Base-by-base conservation (phyloP, 2,329 filamentous ascomycete genomes). In the Periconia sp. region DNA sequence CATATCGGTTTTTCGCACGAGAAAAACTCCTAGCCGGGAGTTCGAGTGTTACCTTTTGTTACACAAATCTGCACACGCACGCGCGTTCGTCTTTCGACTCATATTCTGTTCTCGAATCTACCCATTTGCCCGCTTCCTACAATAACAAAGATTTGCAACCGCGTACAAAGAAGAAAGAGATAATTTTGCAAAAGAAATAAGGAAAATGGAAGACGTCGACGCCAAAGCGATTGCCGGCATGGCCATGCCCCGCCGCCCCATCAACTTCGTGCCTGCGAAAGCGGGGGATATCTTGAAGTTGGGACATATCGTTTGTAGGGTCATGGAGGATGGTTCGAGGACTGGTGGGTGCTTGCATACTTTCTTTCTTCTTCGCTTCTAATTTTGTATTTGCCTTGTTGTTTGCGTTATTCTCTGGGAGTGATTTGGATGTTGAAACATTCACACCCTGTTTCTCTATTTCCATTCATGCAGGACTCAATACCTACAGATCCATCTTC, bases 301-400 rank as follows among this genome's bases (percentile, higher is more conserved):
- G 7, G 81, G 80, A 1, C 76, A 77, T 23, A 73, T 80, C 35
- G 81, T 74, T 14, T 81, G 80, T 60, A 71, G 79, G 6, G 73
- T 82, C 53, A 74, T 81, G 69, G 79, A 82, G 71, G 79, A 82
- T 59, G 79, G 79, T 7, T 80, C 77, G 3, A 67, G 75, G 33
- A 81, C 78, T 56, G 78, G 77, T 78, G 68, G 17, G 5, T 15
- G 18, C 23, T 7, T 44, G 45, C 17, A 19, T 14, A 35, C 27
- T 20, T 17, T 33, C 33, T 11, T n/a, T 37, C n/a, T 37, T n/a
- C 35, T 27, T 27, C 8, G 23, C 23, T 27, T 27, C 23, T 27
- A 27, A 3, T 27, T 27, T 27, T 27, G 23, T 3, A 5, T 27
- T 8, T 5, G 23, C 8, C 23, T 27, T 27, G 8, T 8, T 27